A percentile compares a stretch with the other conserved stretches of the same genome.
These are phyloP conservation scores for Aspergillus spinulosporus DNA, from an alignment of 2,329 filamentous ascomycete genomes.

Conservation along the genomic window DNA sequence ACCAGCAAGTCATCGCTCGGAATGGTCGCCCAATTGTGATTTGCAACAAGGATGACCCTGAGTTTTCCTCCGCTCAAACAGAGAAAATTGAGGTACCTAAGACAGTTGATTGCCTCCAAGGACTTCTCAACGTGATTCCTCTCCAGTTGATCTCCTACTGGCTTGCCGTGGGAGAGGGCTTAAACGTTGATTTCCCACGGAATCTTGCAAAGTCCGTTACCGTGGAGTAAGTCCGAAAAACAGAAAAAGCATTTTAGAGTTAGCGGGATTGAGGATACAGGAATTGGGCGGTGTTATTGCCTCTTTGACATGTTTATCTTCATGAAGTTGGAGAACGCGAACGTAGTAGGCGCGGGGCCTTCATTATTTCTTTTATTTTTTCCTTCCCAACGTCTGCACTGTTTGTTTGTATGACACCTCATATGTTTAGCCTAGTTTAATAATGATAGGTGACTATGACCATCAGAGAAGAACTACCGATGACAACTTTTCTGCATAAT, in stretches of 20 bases:
- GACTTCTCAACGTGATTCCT: slow-evolving; percentile 95
- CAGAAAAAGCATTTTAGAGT: background rate
- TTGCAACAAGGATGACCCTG: slow-evolving; percentile 85
- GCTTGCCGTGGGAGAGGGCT: slow-evolving; percentile 91
- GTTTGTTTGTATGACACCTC: background rate
- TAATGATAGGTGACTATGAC: slow-evolving; percentile 4
- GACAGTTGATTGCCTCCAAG: slow-evolving; percentile 93
- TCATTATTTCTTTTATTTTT: background rate
- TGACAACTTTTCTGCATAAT: too few relatives aligned
- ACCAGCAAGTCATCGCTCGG: slow-evolving; percentile 98
- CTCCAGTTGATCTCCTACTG: slow-evolving; percentile 98
- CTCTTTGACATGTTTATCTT: slow-evolving; percentile 6
- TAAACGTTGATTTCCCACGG: slow-evolving; percentile 97
- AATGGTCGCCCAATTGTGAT: slow-evolving; percentile 97
- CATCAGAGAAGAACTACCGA: too few relatives aligned
- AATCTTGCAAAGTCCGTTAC: slow-evolving; percentile 99
- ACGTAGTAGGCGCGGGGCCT: slow-evolving; percentile 2
- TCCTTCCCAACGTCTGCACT: background rate
- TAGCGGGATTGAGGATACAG: slow-evolving; percentile 7
- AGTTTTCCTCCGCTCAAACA: slow-evolving; percentile 84
- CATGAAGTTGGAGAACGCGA: slow-evolving; percentile 1
- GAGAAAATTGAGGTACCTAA: slow-evolving; percentile 97
- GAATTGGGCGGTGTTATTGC: slow-evolving; percentile 6
- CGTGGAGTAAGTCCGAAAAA: slow-evolving; percentile 70
- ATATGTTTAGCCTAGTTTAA: background rate